phyloP scores from a whole-genome alignment of 2,329 filamentous ascomycete species.

The Hypoxylon sp. region DNA sequence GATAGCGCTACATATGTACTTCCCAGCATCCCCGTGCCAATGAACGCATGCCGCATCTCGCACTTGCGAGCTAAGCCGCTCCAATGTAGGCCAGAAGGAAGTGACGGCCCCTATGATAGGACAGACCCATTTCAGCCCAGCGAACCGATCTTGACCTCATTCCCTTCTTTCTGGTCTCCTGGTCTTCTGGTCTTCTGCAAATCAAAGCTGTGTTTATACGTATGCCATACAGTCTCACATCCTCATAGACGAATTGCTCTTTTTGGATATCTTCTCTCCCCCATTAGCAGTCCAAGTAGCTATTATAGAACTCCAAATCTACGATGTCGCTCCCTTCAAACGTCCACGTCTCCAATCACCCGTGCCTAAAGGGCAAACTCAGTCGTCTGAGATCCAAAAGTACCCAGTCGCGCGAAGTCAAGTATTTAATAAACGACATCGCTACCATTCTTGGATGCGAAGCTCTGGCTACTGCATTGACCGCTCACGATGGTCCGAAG shows the following conservation, averaged over 20 bases:
- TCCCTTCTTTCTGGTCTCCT: not conserved
- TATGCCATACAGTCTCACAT: not conserved
- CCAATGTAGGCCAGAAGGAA: constrained; percentile 13
- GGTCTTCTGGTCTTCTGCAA: not conserved
- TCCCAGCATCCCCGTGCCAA: constrained; percentile 26
- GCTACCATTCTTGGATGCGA: constrained; percentile 85
- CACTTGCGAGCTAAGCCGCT: constrained; percentile 22
- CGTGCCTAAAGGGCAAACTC: constrained; percentile 88
- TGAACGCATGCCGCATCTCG: constrained; percentile 27
- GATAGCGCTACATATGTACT: constrained; percentile 22
- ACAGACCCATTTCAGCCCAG: constrained; percentile 3
- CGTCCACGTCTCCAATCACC: constrained; percentile 85
- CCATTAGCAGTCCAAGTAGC: not conserved
- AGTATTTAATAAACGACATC: constrained; percentile 87
- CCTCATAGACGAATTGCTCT: not conserved
- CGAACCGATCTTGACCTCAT: not conserved
- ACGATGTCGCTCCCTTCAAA: constrained; percentile 65
- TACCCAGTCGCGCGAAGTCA: constrained; percentile 80
- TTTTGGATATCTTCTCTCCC: constrained; percentile 1
- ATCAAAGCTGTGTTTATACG: not conserved
- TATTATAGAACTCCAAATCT: constrained; percentile 2
- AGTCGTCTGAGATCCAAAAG: constrained; percentile 84
- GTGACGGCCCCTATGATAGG: constrained; percentile 9
- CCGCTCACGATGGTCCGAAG: constrained; percentile 69
- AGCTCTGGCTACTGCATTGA: constrained; percentile 76